A percentile compares a stretch with the other conserved stretches of the same genome.
Evolutionary conservation across 1,284 basidiomycete species (phyloP).

Genomic region (Phylloporus gajari): DNA sequence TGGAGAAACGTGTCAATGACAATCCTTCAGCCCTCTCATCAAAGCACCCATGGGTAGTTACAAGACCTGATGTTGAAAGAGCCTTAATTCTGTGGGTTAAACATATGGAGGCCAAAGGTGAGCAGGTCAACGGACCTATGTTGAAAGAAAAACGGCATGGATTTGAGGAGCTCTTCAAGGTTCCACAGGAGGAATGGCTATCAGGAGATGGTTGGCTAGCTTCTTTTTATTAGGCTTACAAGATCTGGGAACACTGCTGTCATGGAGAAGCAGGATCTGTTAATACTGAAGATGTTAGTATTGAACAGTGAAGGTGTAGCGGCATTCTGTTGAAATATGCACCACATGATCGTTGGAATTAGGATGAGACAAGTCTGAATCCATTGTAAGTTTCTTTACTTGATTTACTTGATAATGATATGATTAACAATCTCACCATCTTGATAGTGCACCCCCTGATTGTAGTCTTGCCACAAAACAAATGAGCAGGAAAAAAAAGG

Average conservation of each 20-base stretch:
- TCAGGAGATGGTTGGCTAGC: neutral
- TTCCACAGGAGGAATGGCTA: neutral
- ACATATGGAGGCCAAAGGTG: constrained; percentile 10
- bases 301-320: neutral
- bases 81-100: constrained; percentile 15
- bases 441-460: neutral
- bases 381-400: neutral
- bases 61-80: constrained; percentile 12
- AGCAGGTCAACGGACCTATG: constrained; percentile 1
- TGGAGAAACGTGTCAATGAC: neutral
- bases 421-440: no score
- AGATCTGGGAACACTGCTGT: neutral
- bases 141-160: neutral
- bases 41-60: constrained; percentile 1
- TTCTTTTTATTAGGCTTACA: neutral
- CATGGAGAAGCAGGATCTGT: neutral
- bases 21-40: no score
- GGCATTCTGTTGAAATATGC: neutral
- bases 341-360: neutral
- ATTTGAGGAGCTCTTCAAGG: neutral
- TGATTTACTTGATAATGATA: neutral
- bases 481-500: constrained; percentile 13
- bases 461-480: constrained; percentile 9
- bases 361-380: neutral
- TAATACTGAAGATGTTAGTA: neutral